Evolutionary conservation across 2,329 filamentous ascomycete genomes (phyloP).

Genomic region (Tolypocladium ophioglossoides): DNA sequence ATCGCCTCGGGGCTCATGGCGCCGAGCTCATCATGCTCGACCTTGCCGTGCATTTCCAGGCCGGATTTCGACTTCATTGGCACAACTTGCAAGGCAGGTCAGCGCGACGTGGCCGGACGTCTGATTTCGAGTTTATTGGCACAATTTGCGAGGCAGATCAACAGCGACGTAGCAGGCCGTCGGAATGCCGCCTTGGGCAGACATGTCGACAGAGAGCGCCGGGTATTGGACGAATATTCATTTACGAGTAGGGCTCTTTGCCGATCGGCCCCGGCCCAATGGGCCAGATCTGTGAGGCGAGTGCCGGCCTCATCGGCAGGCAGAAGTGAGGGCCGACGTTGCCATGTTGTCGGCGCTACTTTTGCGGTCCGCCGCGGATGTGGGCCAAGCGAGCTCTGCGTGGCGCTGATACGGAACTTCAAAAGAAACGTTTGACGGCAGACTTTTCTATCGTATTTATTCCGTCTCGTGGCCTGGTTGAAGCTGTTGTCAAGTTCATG

Average conservation of each 20-base stretch:
- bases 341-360: neutral
- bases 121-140: constrained; percentile 4
- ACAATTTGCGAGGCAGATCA: neutral
- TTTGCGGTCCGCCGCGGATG: no score
- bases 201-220: no score
- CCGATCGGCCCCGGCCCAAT: neutral
- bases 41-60: constrained; percentile 8
- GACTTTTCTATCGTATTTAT: no score
- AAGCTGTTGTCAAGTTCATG: neutral
- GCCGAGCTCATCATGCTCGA: constrained; percentile 9
- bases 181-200: neutral
- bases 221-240: no score
- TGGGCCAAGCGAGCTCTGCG: no score
- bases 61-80: constrained; percentile 4
- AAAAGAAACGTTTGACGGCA: no score
- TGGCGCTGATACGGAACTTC: neutral
- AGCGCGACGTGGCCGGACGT: neutral
- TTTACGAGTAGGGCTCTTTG: no score
- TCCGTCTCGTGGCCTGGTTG: neutral
- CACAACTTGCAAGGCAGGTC: neutral
- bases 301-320: neutral
- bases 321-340: neutral
- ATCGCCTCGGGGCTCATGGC: constrained; percentile 3
- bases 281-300: neutral
- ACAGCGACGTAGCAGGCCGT: neutral